phyloP scores from a whole-genome alignment of 495 filamentous ascomycete species.

The Penicillium bialowiezense region DNA sequence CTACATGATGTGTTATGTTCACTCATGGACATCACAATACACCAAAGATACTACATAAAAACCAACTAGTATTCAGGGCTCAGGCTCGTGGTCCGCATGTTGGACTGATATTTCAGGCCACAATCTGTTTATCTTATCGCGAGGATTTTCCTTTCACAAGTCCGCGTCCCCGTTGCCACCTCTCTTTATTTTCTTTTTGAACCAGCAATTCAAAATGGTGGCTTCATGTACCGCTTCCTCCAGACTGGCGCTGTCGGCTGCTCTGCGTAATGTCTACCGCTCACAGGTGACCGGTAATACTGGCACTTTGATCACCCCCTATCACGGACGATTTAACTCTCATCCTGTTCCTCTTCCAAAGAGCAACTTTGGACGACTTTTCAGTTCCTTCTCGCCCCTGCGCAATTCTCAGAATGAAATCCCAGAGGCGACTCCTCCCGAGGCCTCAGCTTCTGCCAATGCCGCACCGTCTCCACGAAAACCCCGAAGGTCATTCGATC shows the following conservation, averaged over 20 bases:
- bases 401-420: neutral
- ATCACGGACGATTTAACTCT: constrained; percentile 2
- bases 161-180: neutral
- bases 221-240: constrained; percentile 22
- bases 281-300: constrained; percentile 19
- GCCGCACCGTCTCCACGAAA: neutral
- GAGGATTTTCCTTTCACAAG: constrained; percentile 4
- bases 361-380: constrained; percentile 5
- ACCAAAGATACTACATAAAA: too few relatives aligned
- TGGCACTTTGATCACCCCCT: constrained; percentile 3
- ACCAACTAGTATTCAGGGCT: too few relatives aligned
- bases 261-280: constrained; percentile 24
- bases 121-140: constrained; percentile 16
- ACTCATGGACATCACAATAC: too few relatives aligned
- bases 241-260: constrained; percentile 19
- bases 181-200: neutral
- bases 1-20: too few relatives aligned
- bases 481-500: neutral
- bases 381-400: constrained; percentile 9
- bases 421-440: neutral
- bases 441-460: neutral
- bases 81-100: too few relatives aligned
- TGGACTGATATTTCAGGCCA: constrained; percentile 5
- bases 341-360: constrained; percentile 2
- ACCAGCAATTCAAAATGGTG: constrained; percentile 11